Conservation (phyloP, 2,329 filamentous ascomycete genomes). For the Alternaria sp. region DNA sequence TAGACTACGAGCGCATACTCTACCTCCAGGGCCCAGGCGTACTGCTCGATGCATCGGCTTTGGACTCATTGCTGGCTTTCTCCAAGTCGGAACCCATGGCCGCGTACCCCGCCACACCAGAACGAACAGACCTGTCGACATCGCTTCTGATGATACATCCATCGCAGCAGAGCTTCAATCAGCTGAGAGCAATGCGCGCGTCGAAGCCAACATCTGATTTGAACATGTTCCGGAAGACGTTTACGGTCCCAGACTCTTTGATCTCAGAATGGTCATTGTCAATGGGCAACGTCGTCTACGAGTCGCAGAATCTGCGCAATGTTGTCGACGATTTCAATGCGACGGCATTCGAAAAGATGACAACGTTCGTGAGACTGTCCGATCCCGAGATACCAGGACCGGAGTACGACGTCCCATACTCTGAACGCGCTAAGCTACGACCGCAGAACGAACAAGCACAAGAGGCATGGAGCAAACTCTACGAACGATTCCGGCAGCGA, state of each 20-base stretch:
- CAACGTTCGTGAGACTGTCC: conserved; percentile 57
- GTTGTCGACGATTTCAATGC: conserved; percentile 53
- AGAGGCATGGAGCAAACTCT: conserved; percentile 59
- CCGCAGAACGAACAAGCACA: conserved; percentile 58
- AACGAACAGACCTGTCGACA: conserved; percentile 43
- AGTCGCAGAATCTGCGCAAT: conserved; percentile 42
- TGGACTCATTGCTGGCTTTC: conserved; percentile 56
- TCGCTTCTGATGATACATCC: conserved; percentile 51
- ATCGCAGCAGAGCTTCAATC: conserved; percentile 42
- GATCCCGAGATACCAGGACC: conserved; percentile 60
- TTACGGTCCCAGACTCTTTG: conserved; percentile 42
- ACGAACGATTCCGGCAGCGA: conserved; percentile 58
- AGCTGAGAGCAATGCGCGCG: conserved; percentile 40
- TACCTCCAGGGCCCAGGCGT: conserved; percentile 56
- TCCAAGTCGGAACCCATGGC: conserved; percentile 48
- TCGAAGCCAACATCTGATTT: conserved; percentile 40
- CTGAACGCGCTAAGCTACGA: conserved; percentile 50
- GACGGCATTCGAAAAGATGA: conserved; percentile 53
- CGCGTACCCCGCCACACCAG: conserved; percentile 44
- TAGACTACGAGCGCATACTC: conserved; percentile 56
- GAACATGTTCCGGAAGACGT: conserved; percentile 45
- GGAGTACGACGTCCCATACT: conserved; percentile 60
- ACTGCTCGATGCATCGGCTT: conserved; percentile 56
- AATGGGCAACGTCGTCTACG: conserved; percentile 51
- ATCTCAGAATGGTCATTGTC: conserved; percentile 51